These are phyloP conservation scores for Fonsecaea pugnacius DNA, from an alignment of 2,329 filamentous ascomycete genomes.

Conservation along the genomic window DNA sequence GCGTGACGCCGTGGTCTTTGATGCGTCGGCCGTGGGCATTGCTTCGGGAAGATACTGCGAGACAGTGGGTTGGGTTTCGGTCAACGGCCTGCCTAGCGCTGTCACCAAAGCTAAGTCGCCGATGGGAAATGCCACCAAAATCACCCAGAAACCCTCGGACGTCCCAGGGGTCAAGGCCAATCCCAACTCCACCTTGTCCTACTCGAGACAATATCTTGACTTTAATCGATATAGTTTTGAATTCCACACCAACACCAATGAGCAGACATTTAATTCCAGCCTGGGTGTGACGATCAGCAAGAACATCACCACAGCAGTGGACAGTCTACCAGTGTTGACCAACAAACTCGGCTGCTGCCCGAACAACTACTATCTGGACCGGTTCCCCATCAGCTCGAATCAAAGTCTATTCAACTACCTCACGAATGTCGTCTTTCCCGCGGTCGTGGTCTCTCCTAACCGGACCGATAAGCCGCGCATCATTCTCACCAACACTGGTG, in stretches of 20 bases:
- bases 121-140: constrained; percentile 29
- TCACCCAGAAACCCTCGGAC: constrained; percentile 24
- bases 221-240: constrained; percentile 70
- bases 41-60: constrained; percentile 71
- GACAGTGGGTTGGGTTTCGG: constrained; percentile 69
- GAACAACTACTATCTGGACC: constrained; percentile 62
- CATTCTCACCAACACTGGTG: constrained; percentile 65
- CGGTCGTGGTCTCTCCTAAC: constrained; percentile 58
- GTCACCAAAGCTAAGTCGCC: constrained; percentile 34
- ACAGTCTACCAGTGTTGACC: constrained; percentile 59
- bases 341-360: constrained; percentile 65
- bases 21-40: constrained; percentile 64
- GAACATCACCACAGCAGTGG: constrained; percentile 57
- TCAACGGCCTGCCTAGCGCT: constrained; percentile 60
- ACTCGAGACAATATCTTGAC: constrained; percentile 67
- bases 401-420: constrained; percentile 63
- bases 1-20: constrained; percentile 68
- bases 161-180: constrained; percentile 36
- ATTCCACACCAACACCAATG: constrained; percentile 63
- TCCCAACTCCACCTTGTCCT: constrained; percentile 49
- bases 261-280: constrained; percentile 54
- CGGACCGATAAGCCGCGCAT: constrained; percentile 58
- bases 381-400: constrained; percentile 57
- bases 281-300: constrained; percentile 54
- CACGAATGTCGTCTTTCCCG: constrained; percentile 53